These are phyloP conservation scores for Strigomonas galati DNA, from an alignment of 208 protist genomes.

Conservation along the genomic window DNA sequence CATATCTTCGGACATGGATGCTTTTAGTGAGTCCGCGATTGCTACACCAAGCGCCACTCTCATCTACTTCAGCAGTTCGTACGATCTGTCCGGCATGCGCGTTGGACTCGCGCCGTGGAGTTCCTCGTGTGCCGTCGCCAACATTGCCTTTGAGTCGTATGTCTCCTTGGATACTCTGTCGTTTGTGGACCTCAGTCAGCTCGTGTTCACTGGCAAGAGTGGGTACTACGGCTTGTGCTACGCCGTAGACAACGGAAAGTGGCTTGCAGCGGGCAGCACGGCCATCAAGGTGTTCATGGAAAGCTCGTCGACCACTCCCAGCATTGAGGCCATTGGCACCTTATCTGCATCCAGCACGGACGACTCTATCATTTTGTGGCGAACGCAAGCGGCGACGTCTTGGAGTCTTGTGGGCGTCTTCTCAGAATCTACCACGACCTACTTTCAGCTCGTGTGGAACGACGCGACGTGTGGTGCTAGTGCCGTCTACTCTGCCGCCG, in stretches of 20 bases:
- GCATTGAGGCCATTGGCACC: constrained; percentile 43
- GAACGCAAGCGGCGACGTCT: constrained; percentile 35
- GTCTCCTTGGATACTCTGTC: constrained; percentile 17
- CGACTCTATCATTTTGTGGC: constrained; percentile 40
- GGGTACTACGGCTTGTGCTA: constrained; percentile 49
- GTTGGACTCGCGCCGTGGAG: constrained; percentile 50
- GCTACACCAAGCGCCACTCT: constrained; percentile 35
- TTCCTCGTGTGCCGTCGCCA: constrained; percentile 20
- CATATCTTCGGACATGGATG: constrained; percentile 29
- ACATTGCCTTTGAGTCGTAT: constrained; percentile 25
- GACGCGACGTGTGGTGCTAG: constrained; percentile 33
- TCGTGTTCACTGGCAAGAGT: constrained; percentile 26
- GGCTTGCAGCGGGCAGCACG: constrained; percentile 22
- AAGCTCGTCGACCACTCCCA: constrained; percentile 5
- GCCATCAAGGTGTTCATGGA: constrained; percentile 30
- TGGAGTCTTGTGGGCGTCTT: constrained; percentile 59
- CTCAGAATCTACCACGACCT: constrained; percentile 17
- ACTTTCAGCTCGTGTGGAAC: constrained; percentile 56
- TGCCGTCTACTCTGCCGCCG: constrained; percentile 34
- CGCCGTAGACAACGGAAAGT: constrained; percentile 17
- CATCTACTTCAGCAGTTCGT: constrained; percentile 21
- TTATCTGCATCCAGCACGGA: constrained; percentile 21
- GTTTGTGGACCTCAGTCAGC: constrained; percentile 35
- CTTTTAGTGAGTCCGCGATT: constrained; percentile 41
- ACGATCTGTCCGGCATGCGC: constrained; percentile 30